Evolutionary conservation across 2,329 filamentous ascomycete genomes (phyloP).

Genomic region (Talaromyces sp.): DNA sequence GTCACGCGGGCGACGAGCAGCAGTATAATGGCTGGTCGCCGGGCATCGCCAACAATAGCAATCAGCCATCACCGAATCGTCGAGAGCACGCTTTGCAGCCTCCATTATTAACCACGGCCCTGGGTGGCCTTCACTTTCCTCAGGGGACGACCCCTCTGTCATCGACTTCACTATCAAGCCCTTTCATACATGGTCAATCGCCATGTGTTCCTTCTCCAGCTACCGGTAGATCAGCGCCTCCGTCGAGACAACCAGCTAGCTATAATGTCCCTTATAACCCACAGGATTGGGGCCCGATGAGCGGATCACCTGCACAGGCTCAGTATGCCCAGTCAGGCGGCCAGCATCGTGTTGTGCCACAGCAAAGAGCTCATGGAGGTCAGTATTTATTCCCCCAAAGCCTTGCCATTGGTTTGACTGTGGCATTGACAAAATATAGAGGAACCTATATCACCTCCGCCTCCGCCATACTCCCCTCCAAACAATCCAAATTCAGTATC

Average conservation of each 20-base stretch:
- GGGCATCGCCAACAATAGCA: conserved; percentile 31
- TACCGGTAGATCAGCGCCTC: conserved; percentile 36
- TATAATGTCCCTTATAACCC: conserved; percentile 53
- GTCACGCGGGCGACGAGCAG: conserved; percentile 37
- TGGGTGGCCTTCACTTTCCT: conserved; percentile 42
- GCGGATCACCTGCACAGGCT: conserved; percentile 30
- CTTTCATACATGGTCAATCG: conserved; percentile 45
- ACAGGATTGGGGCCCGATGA: conserved; percentile 51
- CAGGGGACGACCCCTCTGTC: conserved; percentile 44
- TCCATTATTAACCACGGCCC: conserved; percentile 46
- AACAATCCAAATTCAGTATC: conserved; percentile 27
- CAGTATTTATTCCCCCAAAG: conserved; percentile 15
- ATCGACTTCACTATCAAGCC: conserved; percentile 48
- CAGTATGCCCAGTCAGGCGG: conserved; percentile 32
- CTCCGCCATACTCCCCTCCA: conserved; percentile 45
- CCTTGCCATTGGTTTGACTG: background rate
- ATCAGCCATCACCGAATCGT: conserved; percentile 41
- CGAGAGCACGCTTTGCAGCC: conserved; percentile 48
- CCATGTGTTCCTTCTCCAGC: conserved; percentile 42
- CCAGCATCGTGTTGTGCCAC: conserved; percentile 32
- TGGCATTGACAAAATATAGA: conserved; percentile 25
- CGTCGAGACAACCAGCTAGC: conserved; percentile 39
- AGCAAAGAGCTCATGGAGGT: conserved; percentile 36
- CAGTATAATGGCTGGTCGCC: conserved; percentile 36
- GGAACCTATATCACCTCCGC: conserved; percentile 36